phyloP scores from a whole-genome alignment of 306 rosid genomes.

The Echinosophora koreensis region DNA sequence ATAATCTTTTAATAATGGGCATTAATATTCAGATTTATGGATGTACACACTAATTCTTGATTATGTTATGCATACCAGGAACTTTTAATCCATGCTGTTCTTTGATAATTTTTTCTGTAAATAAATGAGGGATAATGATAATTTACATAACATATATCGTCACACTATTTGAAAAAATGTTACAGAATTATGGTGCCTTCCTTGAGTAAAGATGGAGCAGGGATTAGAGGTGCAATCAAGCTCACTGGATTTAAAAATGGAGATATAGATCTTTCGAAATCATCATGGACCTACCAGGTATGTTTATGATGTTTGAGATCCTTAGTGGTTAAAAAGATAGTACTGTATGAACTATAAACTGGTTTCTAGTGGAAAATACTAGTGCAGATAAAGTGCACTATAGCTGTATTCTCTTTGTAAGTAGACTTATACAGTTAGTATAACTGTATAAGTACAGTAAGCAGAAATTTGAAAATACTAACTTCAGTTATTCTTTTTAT shows the following conservation, averaged over 20 bases:
- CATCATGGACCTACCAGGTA: slow-evolving; percentile 95
- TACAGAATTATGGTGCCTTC: slow-evolving; percentile 91
- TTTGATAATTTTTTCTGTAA: slow-evolving; percentile 4
- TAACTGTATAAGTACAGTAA: background rate
- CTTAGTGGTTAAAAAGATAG: slow-evolving; percentile 1
- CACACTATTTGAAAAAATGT: slow-evolving; percentile 43
- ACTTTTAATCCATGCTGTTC: background rate
- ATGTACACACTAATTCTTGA: background rate
- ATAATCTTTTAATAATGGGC: background rate
- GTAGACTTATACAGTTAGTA: slow-evolving; percentile 8
- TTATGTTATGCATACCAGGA: background rate
- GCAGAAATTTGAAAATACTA: slow-evolving; percentile 33
- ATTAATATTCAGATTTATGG: background rate
- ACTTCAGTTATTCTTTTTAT: slow-evolving; percentile 45
- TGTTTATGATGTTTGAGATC: slow-evolving; percentile 34
- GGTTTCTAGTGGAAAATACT: slow-evolving; percentile 28
- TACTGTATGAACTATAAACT: slow-evolving; percentile 18
- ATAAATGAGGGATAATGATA: slow-evolving; percentile 33
- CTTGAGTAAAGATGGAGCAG: slow-evolving; percentile 96
- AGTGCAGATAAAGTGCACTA: background rate
- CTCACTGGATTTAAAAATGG: slow-evolving; percentile 80
- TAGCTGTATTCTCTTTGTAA: slow-evolving; percentile 9
- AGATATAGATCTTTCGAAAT: slow-evolving; percentile 76
- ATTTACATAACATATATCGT: slow-evolving; percentile 38
- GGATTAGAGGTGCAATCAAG: slow-evolving; percentile 77